Evolutionary conservation across 768 basidiomycete species (phyloP), one percentile per base, ranked within the genome.

Genomic region (Dictyophora rubrovolvata): DNA sequence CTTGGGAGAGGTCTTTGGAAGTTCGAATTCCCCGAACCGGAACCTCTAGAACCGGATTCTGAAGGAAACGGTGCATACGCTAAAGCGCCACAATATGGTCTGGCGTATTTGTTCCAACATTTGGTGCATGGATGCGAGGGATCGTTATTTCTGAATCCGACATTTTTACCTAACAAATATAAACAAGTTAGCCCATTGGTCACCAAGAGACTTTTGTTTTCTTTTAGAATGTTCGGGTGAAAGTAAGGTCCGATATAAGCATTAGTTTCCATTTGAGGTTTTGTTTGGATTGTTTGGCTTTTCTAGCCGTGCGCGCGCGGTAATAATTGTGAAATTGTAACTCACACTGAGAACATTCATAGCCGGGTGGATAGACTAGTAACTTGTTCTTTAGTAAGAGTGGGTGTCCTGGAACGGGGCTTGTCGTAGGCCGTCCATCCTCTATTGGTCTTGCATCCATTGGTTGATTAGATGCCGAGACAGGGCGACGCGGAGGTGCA

Each of bases 101-200:
- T 82, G 0, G 77, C 76, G 69, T 85, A 84, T 63, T 82, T 84
- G 6, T 76, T 71, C 89, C 89, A 92, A 72, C 90, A 92, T 58
- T 78, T 79, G 60, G 75, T 74, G 66, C 89, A 90, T 6, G 88
- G 85, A 58, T 81, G 73, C 1, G 74, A 67, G 0, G 86, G 86
- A 68, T 90, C 86, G 37, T 72, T 73, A 59, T 78, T 73, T 69
- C 87, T 88, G 71, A 84, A 91, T 1, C 89, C 89, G 0, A 78
- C 81, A 68, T 92, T 91, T 42, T 74, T 73, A 64, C 89, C 89
- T 90, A 60, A 17, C 42, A 60, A 51, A 46, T 50, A 54, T 33
- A 17, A 28, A 33, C 17, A 56, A 35, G 47, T 20, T 4, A 57
- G 33, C 14, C 20, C 7, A 56, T 48, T 49, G 11, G 23, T 50